Percentiles rank a stretch among this genome's conserved stretches.
Evolutionary conservation across 1,284 basidiomycete species (phyloP).

Genomic region (Puccinia hordei): DNA sequence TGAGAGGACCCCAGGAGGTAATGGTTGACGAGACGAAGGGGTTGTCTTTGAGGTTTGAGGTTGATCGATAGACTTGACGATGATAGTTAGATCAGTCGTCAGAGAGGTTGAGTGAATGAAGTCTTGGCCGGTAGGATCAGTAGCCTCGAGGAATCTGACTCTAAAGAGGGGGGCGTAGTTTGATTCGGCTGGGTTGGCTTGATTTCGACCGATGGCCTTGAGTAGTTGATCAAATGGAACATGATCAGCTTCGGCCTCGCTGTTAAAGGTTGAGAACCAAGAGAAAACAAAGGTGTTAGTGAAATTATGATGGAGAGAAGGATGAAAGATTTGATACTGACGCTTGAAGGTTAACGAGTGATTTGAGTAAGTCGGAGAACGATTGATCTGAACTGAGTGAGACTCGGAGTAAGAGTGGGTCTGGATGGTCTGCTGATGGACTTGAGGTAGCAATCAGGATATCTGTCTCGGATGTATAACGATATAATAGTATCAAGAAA

Average conservation of each 20-base stretch:
- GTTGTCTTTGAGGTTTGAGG: slow-evolving; percentile 29
- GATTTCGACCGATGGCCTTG: slow-evolving; percentile 57
- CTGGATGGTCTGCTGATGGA: slow-evolving; percentile 68
- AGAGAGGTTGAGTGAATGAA: slow-evolving; percentile 76
- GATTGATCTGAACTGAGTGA: slow-evolving; percentile 82
- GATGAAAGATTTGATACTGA: not conserved
- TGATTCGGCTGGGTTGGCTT: slow-evolving; percentile 50
- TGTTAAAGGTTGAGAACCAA: not conserved
- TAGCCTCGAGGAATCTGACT: slow-evolving; percentile 94
- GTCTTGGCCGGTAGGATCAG: slow-evolving; percentile 69
- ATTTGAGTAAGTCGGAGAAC: slow-evolving; percentile 86
- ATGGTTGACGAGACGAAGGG: slow-evolving; percentile 64
- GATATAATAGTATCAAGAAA: slow-evolving; percentile 85
- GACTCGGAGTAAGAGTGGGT: slow-evolving; percentile 82
- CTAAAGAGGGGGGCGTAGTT: slow-evolving; percentile 70
- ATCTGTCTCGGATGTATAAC: slow-evolving; percentile 95
- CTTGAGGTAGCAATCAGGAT: slow-evolving; percentile 87
- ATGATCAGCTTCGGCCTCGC: slow-evolving; percentile 77
- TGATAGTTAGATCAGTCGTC: slow-evolving; percentile 87
- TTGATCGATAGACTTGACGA: slow-evolving; percentile 59
- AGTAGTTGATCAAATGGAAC: slow-evolving; percentile 81
- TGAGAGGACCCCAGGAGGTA: slow-evolving; percentile 67
- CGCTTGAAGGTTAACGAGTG: slow-evolving; percentile 78
- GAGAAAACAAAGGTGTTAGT: not conserved
- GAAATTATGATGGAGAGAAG: not conserved